These are phyloP conservation scores for Hirschioporus abietinus DNA, from an alignment of 768 basidiomycete species.

Conservation along the genomic window DNA sequence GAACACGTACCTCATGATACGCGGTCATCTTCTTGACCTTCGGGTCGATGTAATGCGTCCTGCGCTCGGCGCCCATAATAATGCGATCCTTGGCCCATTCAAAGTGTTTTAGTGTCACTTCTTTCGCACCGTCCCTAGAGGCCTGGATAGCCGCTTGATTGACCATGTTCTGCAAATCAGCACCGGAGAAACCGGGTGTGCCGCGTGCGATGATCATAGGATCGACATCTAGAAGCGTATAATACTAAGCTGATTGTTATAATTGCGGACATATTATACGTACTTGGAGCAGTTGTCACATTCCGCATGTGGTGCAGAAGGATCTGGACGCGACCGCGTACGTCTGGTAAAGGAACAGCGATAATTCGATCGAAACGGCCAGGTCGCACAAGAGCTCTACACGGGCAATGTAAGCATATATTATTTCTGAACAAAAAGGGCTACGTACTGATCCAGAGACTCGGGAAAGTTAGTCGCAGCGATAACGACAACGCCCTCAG, in stretches of 20 bases:
- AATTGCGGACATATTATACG: constrained; percentile 19
- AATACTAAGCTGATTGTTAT: neutral
- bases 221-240: constrained; percentile 58
- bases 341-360: constrained; percentile 90
- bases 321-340: constrained; percentile 91
- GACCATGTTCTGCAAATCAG: constrained; percentile 94
- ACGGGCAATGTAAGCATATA: neutral
- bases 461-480: constrained; percentile 98
- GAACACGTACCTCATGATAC: constrained; percentile 77
- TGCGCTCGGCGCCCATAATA: constrained; percentile 93
- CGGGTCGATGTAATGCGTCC: constrained; percentile 82
- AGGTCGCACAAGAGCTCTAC: constrained; percentile 88
- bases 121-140: constrained; percentile 70
- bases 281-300: constrained; percentile 55
- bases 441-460: constrained; percentile 77
- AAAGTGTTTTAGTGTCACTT: constrained; percentile 77
- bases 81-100: constrained; percentile 99
- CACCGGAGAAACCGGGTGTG: constrained; percentile 94
- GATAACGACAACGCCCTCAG: constrained; percentile 91
- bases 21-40: constrained; percentile 87
- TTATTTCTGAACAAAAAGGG: constrained; percentile 7
- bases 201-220: constrained; percentile 86
- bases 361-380: constrained; percentile 95
- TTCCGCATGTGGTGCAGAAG: constrained; percentile 86
- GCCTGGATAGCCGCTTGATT: constrained; percentile 97